phyloP scores from a whole-genome alignment of 345 rosid species.

The Melaleuca quinquenervia region DNA sequence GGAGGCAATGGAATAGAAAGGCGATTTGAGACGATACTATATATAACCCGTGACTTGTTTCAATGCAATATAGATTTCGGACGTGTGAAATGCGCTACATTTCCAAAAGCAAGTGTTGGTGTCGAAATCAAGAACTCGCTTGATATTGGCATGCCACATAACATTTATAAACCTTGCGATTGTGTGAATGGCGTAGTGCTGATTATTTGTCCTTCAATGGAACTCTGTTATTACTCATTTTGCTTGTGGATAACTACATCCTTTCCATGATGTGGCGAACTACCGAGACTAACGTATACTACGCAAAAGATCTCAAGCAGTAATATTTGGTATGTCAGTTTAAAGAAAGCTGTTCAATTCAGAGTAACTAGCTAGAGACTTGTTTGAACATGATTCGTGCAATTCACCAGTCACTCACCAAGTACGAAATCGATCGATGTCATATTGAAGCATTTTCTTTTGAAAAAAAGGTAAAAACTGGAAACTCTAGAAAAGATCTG shows the following conservation, averaged over 20 bases:
- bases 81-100: background rate
- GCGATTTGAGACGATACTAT: background rate
- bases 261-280: background rate
- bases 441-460: background rate
- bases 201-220: background rate
- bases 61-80: background rate
- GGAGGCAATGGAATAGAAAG: background rate
- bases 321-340: background rate
- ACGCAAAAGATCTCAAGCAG: background rate
- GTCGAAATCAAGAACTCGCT: background rate
- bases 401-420: background rate
- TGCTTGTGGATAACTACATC: background rate
- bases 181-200: background rate
- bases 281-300: background rate
- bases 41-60: background rate
- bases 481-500: background rate
- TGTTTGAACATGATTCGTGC: background rate
- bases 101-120: background rate
- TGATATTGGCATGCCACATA: background rate
- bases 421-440: background rate
- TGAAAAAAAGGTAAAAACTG: background rate
- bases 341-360: background rate
- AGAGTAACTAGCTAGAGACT: background rate
- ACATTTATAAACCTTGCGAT: background rate
- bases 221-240: background rate